phyloP scores from a whole-genome alignment of 306 rosid genomes.

The Ziziphus jujuba region DNA sequence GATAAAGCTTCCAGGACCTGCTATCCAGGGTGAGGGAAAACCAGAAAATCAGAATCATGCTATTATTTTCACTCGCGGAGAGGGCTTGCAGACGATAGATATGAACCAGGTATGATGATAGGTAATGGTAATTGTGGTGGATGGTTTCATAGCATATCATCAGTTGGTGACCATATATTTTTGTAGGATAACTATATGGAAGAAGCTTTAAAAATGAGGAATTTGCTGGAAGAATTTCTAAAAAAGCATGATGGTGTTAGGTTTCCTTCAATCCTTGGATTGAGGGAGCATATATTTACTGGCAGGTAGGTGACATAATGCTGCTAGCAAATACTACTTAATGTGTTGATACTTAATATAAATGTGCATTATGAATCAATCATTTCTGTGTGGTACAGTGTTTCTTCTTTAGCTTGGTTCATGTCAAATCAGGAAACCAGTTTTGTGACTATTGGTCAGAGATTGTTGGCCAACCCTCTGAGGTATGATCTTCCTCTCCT shows the following conservation, averaged over 20 bases:
- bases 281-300: conserved; percentile 96
- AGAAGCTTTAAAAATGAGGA: conserved; percentile 97
- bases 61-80: conserved; percentile 91
- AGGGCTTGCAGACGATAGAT: conserved; percentile 94
- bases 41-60: conserved; percentile 99
- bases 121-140: background rate
- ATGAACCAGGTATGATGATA: conserved; percentile 83
- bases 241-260: conserved; percentile 89
- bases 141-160: conserved; percentile 14
- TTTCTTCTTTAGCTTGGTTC: conserved; percentile 99
- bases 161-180: conserved; percentile 16
- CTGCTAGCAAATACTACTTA: background rate
- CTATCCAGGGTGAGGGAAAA: conserved; percentile 96
- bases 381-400: conserved; percentile 59
- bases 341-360: background rate
- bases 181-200: conserved; percentile 93
- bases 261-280: conserved; percentile 86
- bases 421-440: conserved; percentile 99
- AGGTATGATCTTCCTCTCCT: conserved; percentile 48
- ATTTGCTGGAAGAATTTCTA: conserved; percentile 89
- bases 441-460: conserved; percentile 97
- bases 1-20: conserved; percentile 97
- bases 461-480: conserved; percentile 93
- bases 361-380: conserved; percentile 1
- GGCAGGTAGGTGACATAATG: conserved; percentile 58